These are phyloP conservation scores for Closterium sp. DNA, from an alignment of 139 green algal species.

Conservation along the genomic window DNA sequence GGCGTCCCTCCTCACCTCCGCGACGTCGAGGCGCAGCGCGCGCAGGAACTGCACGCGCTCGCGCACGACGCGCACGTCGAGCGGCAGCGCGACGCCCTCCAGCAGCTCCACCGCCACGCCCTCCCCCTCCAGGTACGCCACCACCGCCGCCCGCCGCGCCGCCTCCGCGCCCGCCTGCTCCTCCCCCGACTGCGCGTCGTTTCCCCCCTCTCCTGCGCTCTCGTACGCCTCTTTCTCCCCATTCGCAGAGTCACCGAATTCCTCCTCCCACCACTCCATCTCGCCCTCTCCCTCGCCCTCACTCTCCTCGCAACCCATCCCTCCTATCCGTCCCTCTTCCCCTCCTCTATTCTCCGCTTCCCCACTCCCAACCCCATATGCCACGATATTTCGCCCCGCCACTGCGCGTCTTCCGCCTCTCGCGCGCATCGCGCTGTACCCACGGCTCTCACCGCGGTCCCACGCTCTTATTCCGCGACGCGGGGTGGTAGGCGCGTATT, in stretches of 20 bases:
- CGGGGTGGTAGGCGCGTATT: no score
- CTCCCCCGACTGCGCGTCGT: neutral
- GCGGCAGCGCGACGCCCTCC: neutral
- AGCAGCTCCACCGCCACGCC: slow-evolving; percentile 17
- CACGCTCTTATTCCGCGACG: neutral
- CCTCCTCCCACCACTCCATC: neutral
- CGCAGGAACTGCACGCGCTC: slow-evolving; percentile 13
- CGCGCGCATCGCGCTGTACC: neutral
- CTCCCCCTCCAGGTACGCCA: slow-evolving; percentile 1
- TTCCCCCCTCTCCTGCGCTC: neutral
- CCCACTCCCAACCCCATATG: neutral
- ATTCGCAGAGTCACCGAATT: neutral
- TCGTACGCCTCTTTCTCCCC: neutral
- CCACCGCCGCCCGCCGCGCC: neutral
- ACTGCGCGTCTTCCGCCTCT: neutral
- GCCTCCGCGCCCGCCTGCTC: neutral
- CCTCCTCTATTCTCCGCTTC: neutral
- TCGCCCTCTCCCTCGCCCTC: neutral
- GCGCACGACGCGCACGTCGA: neutral
- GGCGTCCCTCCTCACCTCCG: neutral
- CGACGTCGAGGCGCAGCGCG: slow-evolving; percentile 3
- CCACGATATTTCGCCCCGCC: neutral
- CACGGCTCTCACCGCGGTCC: neutral
- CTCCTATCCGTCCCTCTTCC: neutral
- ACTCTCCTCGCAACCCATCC: neutral